phyloP scores from a whole-genome alignment of 306 rosid species.

The Neltuma alba region DNA sequence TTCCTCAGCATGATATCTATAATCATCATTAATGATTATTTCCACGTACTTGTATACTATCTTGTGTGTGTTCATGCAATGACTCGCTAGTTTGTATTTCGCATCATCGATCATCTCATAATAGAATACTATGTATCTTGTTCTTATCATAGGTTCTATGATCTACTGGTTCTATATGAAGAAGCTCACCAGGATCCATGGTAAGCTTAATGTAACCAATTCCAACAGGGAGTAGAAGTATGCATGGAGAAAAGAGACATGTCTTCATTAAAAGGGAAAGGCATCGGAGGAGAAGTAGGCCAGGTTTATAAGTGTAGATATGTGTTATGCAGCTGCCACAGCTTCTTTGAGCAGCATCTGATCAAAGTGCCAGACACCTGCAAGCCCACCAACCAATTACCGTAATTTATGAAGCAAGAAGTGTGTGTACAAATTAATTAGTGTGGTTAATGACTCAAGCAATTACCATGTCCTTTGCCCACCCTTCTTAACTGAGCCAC shows the following conservation, averaged over 20 bases:
- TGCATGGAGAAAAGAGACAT: background rate
- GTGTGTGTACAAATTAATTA: background rate
- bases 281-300: background rate
- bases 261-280: background rate
- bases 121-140: background rate
- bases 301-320: background rate
- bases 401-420: background rate
- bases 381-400: background rate
- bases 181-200: background rate
- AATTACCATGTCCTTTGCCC: constrained; percentile 3
- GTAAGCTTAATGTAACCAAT: background rate
- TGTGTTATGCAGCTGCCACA: constrained; percentile 11
- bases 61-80: background rate
- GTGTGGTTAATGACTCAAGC: background rate
- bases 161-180: background rate
- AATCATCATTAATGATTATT: background rate
- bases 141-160: background rate
- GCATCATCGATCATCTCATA: background rate
- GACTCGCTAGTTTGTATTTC: background rate
- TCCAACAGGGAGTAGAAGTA: background rate
- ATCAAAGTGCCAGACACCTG: background rate
- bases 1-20: constrained; percentile 9
- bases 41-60: background rate
- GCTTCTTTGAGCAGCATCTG: constrained; percentile 17
- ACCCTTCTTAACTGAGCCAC: background rate